phyloP scores from a whole-genome alignment of 179 eudicot genomes.

The Dionaea muscipula region DNA sequence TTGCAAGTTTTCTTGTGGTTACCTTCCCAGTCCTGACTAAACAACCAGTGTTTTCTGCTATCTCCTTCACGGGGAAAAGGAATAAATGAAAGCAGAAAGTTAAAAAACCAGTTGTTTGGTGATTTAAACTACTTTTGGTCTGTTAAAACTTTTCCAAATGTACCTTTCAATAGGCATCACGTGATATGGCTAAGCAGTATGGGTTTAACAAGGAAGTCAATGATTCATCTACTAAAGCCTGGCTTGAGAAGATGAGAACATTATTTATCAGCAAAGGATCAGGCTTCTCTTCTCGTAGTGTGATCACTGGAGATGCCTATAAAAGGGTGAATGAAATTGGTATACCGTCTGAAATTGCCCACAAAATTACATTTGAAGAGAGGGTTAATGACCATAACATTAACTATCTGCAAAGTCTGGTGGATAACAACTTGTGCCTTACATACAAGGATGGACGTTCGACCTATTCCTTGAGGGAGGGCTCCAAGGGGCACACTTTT shows the following conservation, averaged over 20 bases:
- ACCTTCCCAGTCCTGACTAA: neutral
- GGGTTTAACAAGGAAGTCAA: constrained; percentile 46
- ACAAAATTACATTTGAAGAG: constrained; percentile 82
- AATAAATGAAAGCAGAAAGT: too few relatives aligned
- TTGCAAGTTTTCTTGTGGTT: neutral
- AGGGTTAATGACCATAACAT: constrained; percentile 70
- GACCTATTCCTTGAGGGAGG: constrained; percentile 75
- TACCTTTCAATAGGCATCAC: constrained; percentile 47
- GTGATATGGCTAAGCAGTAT: constrained; percentile 51
- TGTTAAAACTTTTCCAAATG: neutral
- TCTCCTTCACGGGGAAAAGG: too few relatives aligned
- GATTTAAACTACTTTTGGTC: constrained; percentile 1
- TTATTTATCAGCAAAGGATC: constrained; percentile 87
- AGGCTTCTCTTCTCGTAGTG: constrained; percentile 93
- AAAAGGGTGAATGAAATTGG: constrained; percentile 81
- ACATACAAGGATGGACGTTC: constrained; percentile 66
- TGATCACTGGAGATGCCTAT: constrained; percentile 86
- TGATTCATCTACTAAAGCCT: constrained; percentile 68
- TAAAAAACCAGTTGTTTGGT: neutral
- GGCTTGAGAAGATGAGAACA: constrained; percentile 96
- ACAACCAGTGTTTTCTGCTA: neutral
- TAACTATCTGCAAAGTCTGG: constrained; percentile 54
- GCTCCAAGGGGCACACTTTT: constrained; percentile 91
- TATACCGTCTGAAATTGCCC: constrained; percentile 81
- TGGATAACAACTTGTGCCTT: constrained; percentile 72